Evolutionary conservation across 495 filamentous ascomycete species (phyloP), one percentile per base, ranked within the genome.

Genomic region (Lineolata rhizophorae): DNA sequence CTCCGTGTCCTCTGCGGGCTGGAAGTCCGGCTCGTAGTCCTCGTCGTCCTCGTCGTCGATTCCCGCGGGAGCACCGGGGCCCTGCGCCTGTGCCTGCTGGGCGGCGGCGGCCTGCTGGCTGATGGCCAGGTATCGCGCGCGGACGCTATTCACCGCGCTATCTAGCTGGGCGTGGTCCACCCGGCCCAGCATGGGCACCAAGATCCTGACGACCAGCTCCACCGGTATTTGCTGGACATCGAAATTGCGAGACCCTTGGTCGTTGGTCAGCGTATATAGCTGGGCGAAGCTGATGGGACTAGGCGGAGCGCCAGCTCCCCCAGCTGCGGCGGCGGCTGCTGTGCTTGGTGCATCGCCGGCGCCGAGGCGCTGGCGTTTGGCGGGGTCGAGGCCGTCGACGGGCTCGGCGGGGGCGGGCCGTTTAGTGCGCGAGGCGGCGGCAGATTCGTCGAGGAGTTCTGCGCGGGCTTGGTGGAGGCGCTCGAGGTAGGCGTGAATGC

Each of bases 21-120:
- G 64, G 42, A 76, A 84, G 51, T 87, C 74, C 0, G 81, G 81
- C 38, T 90, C 81, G 43, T 91, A 90, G 35, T 83, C 74, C 31
- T 91, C 82, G 12, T 91, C 82, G 4, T 85, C 78, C n/a, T 70
- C 72, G 0, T 66, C 56, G 14, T 55, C 63, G 5, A 63, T 45
- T 1, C 59, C 58, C 61, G n/a, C n/a, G 10, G 60, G 56, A 2
- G 62, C 47, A 35, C 63, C 60, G 5, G 63, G 34, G 1, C 49
- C 53, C 5, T 60, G 43, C 30, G 56, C 53, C 26, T 55, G 47
- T 47, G 47, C 36, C 50, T 55, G 42, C 52, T 31, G 2, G 22
- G 14, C 19, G 34, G 18, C 35, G 39, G n/a, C n/a, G 4, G 39
- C 26, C 12, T 31, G 24, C 27, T 57, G 57, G 17, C 46, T 54